A percentile compares a stretch with the other conserved stretches of the same genome.
phyloP scores from a whole-genome alignment of 1,284 basidiomycete genomes.

The Fomitopsis palustris region DNA sequence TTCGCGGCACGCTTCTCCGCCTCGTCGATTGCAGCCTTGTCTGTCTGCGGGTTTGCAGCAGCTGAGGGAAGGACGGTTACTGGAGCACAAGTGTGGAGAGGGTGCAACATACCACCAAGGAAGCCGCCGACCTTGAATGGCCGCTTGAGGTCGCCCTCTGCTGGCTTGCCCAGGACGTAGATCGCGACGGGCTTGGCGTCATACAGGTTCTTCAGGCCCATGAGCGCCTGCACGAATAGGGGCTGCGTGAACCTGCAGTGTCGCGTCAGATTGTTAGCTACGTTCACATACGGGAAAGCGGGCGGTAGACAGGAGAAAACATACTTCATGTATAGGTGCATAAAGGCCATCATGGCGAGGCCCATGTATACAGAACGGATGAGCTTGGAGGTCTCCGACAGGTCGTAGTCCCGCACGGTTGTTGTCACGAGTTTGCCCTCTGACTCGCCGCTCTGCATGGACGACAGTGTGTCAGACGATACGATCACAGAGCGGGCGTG shows the following conservation, averaged over 20 bases:
- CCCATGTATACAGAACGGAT: constrained; percentile 79
- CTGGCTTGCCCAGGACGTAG: constrained; percentile 71
- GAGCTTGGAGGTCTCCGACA: constrained; percentile 84
- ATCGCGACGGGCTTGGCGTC: constrained; percentile 83
- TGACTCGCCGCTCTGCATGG: constrained; percentile 52
- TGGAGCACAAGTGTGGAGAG: background rate
- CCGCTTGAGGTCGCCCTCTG: constrained; percentile 86
- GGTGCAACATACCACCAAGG: constrained; percentile 53
- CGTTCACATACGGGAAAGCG: background rate
- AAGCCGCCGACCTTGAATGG: constrained; percentile 80
- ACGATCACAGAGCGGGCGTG: background rate
- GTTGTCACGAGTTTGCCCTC: constrained; percentile 86
- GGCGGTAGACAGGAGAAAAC: constrained; percentile 6
- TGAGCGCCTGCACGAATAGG: constrained; percentile 86
- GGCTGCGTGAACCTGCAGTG: constrained; percentile 75
- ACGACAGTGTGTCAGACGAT: constrained; percentile 3
- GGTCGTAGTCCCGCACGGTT: constrained; percentile 92
- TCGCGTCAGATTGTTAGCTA: background rate
- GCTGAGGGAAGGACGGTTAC: constrained; percentile 7
- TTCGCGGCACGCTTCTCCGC: constrained; percentile 83
- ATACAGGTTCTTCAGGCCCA: constrained; percentile 85
- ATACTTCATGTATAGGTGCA: constrained; percentile 79
- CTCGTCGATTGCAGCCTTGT: constrained; percentile 81
- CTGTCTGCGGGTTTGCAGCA: constrained; percentile 68
- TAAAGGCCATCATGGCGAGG: constrained; percentile 84